Evolutionary conservation across 1,284 basidiomycete species (phyloP), one percentile per base, ranked within the genome.

Genomic region (Vanrija pseudolonga): DNA sequence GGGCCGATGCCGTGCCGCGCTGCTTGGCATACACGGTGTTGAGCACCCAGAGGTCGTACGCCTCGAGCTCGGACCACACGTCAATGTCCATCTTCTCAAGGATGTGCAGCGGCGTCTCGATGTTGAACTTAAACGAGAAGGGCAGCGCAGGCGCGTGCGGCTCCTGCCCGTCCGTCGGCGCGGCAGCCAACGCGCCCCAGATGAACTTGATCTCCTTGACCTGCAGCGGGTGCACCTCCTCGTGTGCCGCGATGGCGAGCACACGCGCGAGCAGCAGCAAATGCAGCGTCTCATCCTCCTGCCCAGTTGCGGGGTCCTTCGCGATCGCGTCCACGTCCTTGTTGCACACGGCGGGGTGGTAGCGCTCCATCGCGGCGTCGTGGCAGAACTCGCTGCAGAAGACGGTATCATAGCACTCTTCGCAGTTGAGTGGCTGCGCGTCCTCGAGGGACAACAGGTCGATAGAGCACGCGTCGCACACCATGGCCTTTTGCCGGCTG

Each of bases 21-120:
- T 49, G 49, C 53, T 58, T 58, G 26, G 56, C 45, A 40, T 58
- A 58, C 19, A 58, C 47, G 23, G 56, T 58, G 50, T 58, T 58
- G 38, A 55, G 38, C 6, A 58, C 50, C 56, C 56, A 58, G 9
- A 28, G 24, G 32, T 58, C 56, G 50, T 52, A 55, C 32, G 32
- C 32, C 40, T 43, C 14, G 19, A 32, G 45, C n/a, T 48, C 37
- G 37, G 52, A 38, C 41, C 42, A 58, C 14, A 58, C 49, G 53
- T 58, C 56, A 2, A 58, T 39, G 23, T 55, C 56, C 56, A 58
- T 54, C 41, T 46, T 45, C 32, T 58, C 52, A 17, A 58, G 50
- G 39, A 58, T 22, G 46, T 48, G 56, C 32, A 58, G 42, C 38
- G 56, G 56, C 46, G 26, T 39, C 45, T 50, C 56, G 40, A 58